Percentiles rank a stretch among this genome's conserved stretches.
These are phyloP conservation scores for Umbelopsis sp. DNA, from an alignment of 371 early-diverging fungal genomes.

Conservation along the genomic window DNA sequence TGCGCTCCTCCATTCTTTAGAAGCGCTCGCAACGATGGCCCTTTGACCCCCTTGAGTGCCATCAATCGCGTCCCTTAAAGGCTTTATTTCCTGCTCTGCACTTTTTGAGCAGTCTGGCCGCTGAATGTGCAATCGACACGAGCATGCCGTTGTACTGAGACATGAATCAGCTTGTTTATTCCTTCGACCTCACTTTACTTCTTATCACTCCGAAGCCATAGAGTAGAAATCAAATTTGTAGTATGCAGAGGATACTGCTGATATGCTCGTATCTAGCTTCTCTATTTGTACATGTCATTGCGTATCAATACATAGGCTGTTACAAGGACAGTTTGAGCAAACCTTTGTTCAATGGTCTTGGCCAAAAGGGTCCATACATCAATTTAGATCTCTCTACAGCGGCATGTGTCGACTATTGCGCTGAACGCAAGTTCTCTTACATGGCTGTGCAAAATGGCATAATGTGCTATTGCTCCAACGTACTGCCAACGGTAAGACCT, in stretches of 20 bases:
- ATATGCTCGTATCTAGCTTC: background rate
- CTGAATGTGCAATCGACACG: background rate
- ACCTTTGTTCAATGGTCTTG: background rate
- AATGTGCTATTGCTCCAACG: background rate
- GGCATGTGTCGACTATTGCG: background rate
- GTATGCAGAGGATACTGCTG: background rate
- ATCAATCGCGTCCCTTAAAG: background rate
- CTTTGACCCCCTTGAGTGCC: background rate
- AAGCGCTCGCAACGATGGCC: no score
- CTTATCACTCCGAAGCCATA: background rate
- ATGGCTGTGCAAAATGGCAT: conserved; percentile 1
- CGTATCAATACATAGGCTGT: background rate
- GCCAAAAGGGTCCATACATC: conserved; percentile 1
- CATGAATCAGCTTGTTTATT: background rate
- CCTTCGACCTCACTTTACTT: background rate
- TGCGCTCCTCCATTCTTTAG: no score
- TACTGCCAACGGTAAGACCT: background rate
- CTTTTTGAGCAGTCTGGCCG: background rate
- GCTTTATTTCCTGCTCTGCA: conserved; percentile 2
- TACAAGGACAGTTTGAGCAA: conserved; percentile 8
- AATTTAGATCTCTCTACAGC: background rate
- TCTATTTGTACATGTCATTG: background rate
- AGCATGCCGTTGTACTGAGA: background rate
- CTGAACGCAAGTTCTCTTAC: background rate
- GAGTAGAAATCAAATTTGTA: no score